Evolutionary conservation across 352 stramenopile genomes (phyloP), one percentile per base, ranked within the genome.

Genomic region (Globisporangium lucens): DNA sequence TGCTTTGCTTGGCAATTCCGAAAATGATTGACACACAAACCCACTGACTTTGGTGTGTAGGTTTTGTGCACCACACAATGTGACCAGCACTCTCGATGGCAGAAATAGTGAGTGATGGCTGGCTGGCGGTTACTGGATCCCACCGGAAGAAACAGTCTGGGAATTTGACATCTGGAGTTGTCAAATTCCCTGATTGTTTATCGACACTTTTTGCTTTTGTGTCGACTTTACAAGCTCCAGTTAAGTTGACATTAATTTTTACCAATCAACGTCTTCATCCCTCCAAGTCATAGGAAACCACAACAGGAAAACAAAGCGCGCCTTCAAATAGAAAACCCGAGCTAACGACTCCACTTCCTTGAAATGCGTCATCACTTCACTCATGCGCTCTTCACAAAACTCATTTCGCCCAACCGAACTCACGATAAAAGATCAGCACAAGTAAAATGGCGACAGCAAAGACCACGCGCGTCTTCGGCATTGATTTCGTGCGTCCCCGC

Each of bases 401-500:
- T 47, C 41, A 47, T n/a, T 47, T 43, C 29, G 9, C 6, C 4
- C n/a, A n/a, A 4, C 41, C n/a, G 20, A 20, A 46, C 38, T 20
- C 13, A 8, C 38, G 7, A 47, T 3, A 47, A 6, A 15, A 47
- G 5, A 47, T n/a, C 41, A 9, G 15, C 41, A 4, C 13, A 47
- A 47, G 41, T 2, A 33, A 33, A 20, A 47, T 47, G 41, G 41
- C 41, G 15, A n/a, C 13, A 47, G 41, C 41, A n/a, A 47, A 47
- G 15, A 4, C 15, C 13, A 49, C 63, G 53, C 80, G 74, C 33
- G 67, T 90, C n/a, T 93, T 95, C 33, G 87, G 87, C 66, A 72
- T 95, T 27, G 87, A 95, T 69, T 88, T 95, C 51, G 87, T 95
- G 75, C 68, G 83, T 81, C 56, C 10, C 59, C 60, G 7, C 22